Percentiles rank a stretch among this genome's conserved stretches.
Conservation (phyloP, 2,329 filamentous ascomycete genomes). For the Alternaria gaisen region DNA sequence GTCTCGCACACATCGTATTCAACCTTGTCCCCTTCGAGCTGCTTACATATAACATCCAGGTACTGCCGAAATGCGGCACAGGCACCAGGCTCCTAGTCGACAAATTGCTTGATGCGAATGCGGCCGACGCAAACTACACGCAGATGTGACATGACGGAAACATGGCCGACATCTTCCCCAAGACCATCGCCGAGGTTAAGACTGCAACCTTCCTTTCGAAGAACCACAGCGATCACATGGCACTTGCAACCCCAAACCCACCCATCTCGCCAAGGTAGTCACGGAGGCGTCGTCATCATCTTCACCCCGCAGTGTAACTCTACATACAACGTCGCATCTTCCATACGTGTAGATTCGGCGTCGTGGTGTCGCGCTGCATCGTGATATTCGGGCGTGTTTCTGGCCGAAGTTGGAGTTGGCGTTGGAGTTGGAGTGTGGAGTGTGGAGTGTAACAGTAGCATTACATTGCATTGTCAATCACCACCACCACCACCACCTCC, state of each 20-base stretch:
- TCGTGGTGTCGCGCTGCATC: not conserved
- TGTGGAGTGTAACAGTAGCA: constrained; percentile 3
- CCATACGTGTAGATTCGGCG: not conserved
- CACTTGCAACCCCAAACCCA: not conserved
- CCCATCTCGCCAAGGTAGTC: not conserved
- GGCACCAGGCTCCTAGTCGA: not conserved
- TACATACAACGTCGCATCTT: not conserved
- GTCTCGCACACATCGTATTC: not conserved
- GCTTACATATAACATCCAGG: not conserved
- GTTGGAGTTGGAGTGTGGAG: not conserved
- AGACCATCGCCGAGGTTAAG: not conserved
- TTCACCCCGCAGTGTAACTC: not conserved
- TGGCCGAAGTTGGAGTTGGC: not conserved
- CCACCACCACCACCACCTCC: not conserved
- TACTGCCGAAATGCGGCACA: not conserved
- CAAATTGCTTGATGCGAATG: constrained; percentile 6
- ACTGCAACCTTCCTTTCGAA: not conserved
- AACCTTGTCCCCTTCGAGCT: not conserved
- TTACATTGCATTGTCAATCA: constrained; percentile 5
- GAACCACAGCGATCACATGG: not conserved
- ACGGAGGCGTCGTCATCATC: not conserved
- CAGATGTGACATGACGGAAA: not conserved
- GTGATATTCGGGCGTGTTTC: not conserved
- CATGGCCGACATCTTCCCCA: not conserved
- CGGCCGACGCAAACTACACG: not conserved